Evolutionary conservation across 495 filamentous ascomycete species (phyloP), one percentile per base, ranked within the genome.

Genomic region (Tuber umbilicatum): DNA sequence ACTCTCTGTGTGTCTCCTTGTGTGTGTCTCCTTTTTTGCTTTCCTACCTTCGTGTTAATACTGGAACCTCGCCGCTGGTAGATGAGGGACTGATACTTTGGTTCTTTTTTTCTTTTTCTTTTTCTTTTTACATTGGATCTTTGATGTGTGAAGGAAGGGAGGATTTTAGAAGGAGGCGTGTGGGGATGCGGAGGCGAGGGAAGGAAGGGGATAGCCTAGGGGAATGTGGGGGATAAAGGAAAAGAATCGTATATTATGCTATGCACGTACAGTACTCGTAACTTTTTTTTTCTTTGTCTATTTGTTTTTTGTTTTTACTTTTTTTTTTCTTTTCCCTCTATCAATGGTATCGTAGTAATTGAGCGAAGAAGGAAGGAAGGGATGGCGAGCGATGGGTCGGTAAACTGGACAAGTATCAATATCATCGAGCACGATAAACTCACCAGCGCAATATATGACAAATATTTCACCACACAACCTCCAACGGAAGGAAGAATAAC

Each of bases 261-360:
- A 31, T 64, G 27, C 55, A 64, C 27, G 55, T 64, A 64, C 69
- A 31, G 72, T 41, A 72, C 69, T n/a, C 38, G 69, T 47, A 27
- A 39, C 27, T 40, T 79, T 70, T 77, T 68, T 47, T 41, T 67
- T 70, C 68, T 71, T 50, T 55, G 67, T 70, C 60, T 37, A 67
- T 38, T 45, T 50, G 68, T 7, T 39, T 69, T 69, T 4, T n/a
- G 41, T 16, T 39, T 16, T 37, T 40, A n/a, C 27, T 38, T 19
- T 72, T 70, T 70, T 45, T 75, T 73, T 73, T 68, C 50, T n/a
- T 50, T n/a, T n/a, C 17, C 5, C 19, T 21, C 2, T 47, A 47
- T 16, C 60, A 75, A 38, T 69, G 23, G 55, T 17, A 40, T 38
- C 38, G 3, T 50, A 37, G 4, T 6, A 41, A 60, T 21, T 7